Base-by-base conservation (phyloP, 192 early-diverging fungal genomes). In the Diversispora epigaea region DNA sequence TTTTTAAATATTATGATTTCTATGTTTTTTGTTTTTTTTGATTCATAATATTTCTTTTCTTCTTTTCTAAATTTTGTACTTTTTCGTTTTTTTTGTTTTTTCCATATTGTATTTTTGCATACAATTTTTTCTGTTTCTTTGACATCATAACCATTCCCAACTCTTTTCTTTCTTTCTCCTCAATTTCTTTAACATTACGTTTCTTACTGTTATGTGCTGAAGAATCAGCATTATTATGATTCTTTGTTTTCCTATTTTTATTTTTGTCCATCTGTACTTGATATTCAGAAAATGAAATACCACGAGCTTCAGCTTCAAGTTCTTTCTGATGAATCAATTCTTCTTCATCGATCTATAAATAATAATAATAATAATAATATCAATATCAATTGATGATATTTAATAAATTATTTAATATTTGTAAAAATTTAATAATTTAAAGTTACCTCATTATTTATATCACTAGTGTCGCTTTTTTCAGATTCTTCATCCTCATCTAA, bases 71-170 rank as follows among this genome's bases (percentile, higher is more conserved):
- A 76, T 82, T 80, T 65, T 78, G 55, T 68, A 84, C 91, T 80
- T 91, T 88, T 61, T 84, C 89, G 43, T 84, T 82, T 81, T 91
- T 91, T 80, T 88, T 83, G 63, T 92, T 79, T 71, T 90, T 89
- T 44, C 90, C 87, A 62, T 88, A 89, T 76, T 93, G 84, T 75
- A 95, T 94, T 83, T 91, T 88, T 71, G 82, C 82, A 78, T 93
- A 94, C 62, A 95, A 78, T 69, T 89, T 91, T 77, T 86, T 85
- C 71, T 95, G 90, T 79, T 89, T 92, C 83, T 92, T 92, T 45
- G 82, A 85, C 94, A 95, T 95, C 93, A 95, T 93, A 68, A 93
- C 92, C 77, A 86, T 92, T 57, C 87, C 86, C 78, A 95, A 77
- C 77, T 93, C 93, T 82, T 95, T 92, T 25, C 77, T 84, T 68